phyloP scores from a whole-genome alignment of 2,329 filamentous ascomycete species.

The Fusarium camptoceras region DNA sequence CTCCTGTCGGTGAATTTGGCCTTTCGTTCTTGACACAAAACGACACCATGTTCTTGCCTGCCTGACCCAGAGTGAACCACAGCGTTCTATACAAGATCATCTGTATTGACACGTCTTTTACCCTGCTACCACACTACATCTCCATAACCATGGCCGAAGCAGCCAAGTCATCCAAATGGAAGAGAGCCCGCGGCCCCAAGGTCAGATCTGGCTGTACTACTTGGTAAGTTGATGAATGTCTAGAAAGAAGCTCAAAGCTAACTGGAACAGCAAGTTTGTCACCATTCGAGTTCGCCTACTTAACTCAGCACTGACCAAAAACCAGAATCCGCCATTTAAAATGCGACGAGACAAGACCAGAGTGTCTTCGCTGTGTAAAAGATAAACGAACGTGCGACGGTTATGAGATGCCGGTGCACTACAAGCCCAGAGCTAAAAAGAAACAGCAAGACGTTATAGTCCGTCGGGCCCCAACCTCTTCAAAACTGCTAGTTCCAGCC shows the following conservation, averaged over 20 bases:
- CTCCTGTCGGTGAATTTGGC: neutral
- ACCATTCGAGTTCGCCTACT: rapidly evolving
- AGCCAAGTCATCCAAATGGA: neutral
- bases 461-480: neutral
- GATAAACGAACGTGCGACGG: slow-evolving; percentile 21
- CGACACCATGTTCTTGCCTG: neutral
- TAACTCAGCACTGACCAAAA: neutral
- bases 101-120: rapidly evolving
- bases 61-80: neutral
- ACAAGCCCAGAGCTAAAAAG: neutral
- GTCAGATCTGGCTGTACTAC: slow-evolving; percentile 30
- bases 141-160: neutral
- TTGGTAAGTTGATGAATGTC: neutral
- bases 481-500: slow-evolving; percentile 9
- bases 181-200: slow-evolving; percentile 5
- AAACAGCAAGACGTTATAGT: neutral
- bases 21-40: neutral
- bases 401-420: neutral
- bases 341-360: slow-evolving; percentile 27
- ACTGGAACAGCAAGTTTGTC: slow-evolving; percentile 14
- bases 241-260: rapidly evolving
- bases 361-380: slow-evolving; percentile 16
- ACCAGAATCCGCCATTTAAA: slow-evolving; percentile 27
- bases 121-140: neutral
- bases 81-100: too few relatives aligned